Percentiles rank a stretch among this genome's conserved stretches.
phyloP scores from a whole-genome alignment of 2,329 filamentous ascomycete genomes.

The Trichoderma koningii region DNA sequence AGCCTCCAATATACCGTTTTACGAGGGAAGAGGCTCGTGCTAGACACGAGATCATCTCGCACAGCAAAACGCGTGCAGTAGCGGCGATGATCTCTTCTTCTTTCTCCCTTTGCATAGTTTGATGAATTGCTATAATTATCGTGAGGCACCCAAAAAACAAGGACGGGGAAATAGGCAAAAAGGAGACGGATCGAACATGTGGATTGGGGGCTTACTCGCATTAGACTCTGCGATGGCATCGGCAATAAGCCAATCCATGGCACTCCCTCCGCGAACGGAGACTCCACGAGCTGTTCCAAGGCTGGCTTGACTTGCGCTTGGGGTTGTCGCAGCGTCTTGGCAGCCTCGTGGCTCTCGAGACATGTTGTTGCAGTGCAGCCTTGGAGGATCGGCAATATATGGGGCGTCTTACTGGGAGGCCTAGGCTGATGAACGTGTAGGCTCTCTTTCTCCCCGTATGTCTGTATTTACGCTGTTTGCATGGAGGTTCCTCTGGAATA shows the following conservation, averaged over 20 bases:
- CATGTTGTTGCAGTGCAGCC: constrained; percentile 9
- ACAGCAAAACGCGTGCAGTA: background rate
- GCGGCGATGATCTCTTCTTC: constrained; percentile 2
- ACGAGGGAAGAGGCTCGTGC: background rate
- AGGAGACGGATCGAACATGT: background rate
- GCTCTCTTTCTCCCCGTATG: background rate
- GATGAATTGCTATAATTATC: background rate
- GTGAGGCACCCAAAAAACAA: background rate
- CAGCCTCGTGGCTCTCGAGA: constrained; percentile 9
- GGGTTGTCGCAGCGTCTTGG: background rate
- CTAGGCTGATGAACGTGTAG: background rate
- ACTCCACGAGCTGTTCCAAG: background rate
- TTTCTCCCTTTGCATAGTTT: no score
- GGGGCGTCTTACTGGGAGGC: background rate
- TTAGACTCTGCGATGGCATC: background rate
- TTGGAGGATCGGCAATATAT: constrained; percentile 6
- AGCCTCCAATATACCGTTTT: constrained; percentile 7
- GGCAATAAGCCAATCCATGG: background rate
- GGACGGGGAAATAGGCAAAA: background rate
- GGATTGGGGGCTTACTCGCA: background rate
- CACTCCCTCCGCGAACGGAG: constrained; percentile 1
- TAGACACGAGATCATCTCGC: no score
- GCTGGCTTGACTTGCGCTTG: background rate
- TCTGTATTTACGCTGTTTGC: background rate
- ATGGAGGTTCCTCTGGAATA: no score